Base-by-base conservation (phyloP, 2,329 filamentous ascomycete species). In the Stagonosporopsis rhizophila region DNA sequence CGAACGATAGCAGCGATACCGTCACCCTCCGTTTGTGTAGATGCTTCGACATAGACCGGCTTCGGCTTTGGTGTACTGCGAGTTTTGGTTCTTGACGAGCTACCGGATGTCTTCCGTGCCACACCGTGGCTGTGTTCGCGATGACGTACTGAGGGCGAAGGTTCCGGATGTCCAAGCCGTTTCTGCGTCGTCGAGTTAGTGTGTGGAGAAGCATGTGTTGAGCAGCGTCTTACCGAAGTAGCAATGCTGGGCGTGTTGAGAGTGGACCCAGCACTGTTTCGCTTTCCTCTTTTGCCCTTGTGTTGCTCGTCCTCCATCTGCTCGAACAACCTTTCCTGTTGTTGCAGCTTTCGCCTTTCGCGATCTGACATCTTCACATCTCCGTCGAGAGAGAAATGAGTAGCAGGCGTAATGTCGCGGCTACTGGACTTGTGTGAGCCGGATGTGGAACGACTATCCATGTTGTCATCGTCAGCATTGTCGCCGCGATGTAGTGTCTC, bases 311-410 rank as follows among this genome's bases (percentile, higher is more conserved):
- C 83, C 64, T 87, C 85, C 59, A 86, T 77, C 64, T 85, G 81
- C 60, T 85, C 81, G 59, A 87, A 87, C 56, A 87, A 81, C 61
- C 84, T 84, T 65, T 88, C 85, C 38, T 84, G 83, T 52, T 85
- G 84, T 50, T 85, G 83, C 42, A 88, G 79, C 72, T 88, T 88
- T 56, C 85, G 83, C 65, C 82, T 82, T 63, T 88, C 86, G 5
- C 86, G 81, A 58, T 84, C 85, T 2, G 86, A 87, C 59, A 87
- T 77, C 59, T 85, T 85, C 2, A 79, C 71, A 25, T 75, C 73
- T 42, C 73, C 75, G 9, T 78, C 81, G 25, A 78, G 73, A 7
- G 79, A 81, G 55, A 80, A 81, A 60, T 81, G 81, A 11, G 79
- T 79, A 44, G 82, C 83, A 2, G 86, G 86, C 6, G 85, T 88